These are phyloP conservation scores for Begonia fuchsioides DNA, from an alignment of 306 rosid species.

Conservation along the genomic window DNA sequence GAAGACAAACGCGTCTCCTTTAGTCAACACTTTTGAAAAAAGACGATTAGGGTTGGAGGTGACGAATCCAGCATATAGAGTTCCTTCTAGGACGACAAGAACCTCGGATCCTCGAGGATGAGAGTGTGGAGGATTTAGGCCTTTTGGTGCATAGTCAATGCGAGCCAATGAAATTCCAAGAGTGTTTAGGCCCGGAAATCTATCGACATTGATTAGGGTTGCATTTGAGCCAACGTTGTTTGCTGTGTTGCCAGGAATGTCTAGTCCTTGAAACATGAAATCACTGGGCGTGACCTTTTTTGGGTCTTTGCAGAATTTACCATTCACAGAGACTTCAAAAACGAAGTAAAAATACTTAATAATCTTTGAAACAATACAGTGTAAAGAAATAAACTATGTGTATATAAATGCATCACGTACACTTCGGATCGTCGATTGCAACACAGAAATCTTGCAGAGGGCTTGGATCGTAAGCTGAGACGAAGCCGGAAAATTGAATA, in stretches of 20 bases:
- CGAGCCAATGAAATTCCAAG: constrained; percentile 11
- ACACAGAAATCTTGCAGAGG: neutral
- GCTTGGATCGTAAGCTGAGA: neutral
- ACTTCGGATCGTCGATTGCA: neutral
- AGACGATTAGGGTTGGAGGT: constrained; percentile 6
- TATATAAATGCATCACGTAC: no score
- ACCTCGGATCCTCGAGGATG: constrained; percentile 9
- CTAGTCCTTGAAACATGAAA: constrained; percentile 6
- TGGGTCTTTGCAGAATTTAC: constrained; percentile 10
- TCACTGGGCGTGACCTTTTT: neutral
- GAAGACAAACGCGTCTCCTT: constrained; percentile 11
- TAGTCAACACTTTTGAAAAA: constrained; percentile 1
- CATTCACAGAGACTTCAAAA: constrained; percentile 7
- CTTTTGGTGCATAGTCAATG: constrained; percentile 7
- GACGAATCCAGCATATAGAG: constrained; percentile 5
- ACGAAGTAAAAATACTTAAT: neutral
- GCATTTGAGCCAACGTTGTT: constrained; percentile 7
- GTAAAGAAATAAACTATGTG: no score
- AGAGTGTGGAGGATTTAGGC: constrained; percentile 5
- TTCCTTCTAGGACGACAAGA: constrained; percentile 7
- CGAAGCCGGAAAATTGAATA: no score
- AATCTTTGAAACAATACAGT: no score
- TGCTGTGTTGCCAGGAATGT: constrained; percentile 2
- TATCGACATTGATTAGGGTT: constrained; percentile 5
- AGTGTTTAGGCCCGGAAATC: constrained; percentile 8